Evolutionary conservation across 2,329 filamentous ascomycete species (phyloP).

Genomic region (Colletotrichum tanaceti): DNA sequence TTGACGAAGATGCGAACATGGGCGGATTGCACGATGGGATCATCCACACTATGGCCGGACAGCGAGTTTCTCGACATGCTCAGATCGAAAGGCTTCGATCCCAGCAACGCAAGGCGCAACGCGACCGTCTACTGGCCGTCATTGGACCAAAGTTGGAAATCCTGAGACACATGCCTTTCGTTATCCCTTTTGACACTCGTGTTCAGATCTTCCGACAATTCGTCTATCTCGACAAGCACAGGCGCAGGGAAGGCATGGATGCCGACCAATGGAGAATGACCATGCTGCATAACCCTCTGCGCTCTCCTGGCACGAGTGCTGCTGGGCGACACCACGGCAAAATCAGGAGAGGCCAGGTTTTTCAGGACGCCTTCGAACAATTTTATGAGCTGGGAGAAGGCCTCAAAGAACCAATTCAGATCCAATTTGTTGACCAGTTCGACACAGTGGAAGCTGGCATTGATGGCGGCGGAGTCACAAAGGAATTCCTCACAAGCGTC

Average conservation of each 20-base stretch:
- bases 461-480: conserved; percentile 95
- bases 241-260: conserved; percentile 73
- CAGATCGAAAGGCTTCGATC: conserved; percentile 72
- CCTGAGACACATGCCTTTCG: conserved; percentile 94
- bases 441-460: conserved; percentile 90
- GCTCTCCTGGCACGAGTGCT: conserved; percentile 50
- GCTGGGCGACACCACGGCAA: conserved; percentile 77
- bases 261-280: conserved; percentile 49
- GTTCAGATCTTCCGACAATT: conserved; percentile 96
- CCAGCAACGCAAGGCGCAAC: conserved; percentile 73
- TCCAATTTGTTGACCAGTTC: conserved; percentile 94
- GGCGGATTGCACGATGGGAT: conserved; percentile 29
- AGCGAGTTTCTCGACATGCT: conserved; percentile 70
- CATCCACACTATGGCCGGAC: conserved; percentile 60
- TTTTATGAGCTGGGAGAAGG: conserved; percentile 86
- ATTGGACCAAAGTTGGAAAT: conserved; percentile 91
- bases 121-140: conserved; percentile 78
- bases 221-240: conserved; percentile 82
- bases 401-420: conserved; percentile 94
- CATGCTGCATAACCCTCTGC: conserved; percentile 40
- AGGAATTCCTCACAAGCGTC: conserved; percentile 93
- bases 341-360: conserved; percentile 82
- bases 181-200: conserved; percentile 90
- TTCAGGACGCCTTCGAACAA: conserved; percentile 85
- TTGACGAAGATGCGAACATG: conserved; percentile 45